Percentiles rank a stretch among this genome's conserved stretches.
Conservation (phyloP, 495 filamentous ascomycete genomes). For the Lasiosphaeria ovina region DNA sequence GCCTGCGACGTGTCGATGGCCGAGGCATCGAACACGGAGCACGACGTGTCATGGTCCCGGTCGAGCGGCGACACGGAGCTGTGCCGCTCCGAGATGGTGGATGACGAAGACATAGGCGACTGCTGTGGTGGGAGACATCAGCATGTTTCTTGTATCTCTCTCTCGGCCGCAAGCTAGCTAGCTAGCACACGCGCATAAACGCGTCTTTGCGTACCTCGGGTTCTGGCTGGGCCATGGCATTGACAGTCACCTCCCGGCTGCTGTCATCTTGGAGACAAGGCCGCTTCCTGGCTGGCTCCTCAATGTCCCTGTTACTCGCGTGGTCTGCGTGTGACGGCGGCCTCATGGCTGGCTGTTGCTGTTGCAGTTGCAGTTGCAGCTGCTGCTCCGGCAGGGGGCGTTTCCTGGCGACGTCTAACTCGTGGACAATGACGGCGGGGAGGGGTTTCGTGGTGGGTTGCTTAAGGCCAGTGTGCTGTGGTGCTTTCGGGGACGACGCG, state of each 20-base stretch:
- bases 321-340: too few species aligned
- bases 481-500: constrained; percentile 25
- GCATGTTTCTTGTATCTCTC: background rate
- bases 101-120: background rate
- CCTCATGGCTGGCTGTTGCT: too few species aligned
- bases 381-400: background rate
- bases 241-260: background rate
- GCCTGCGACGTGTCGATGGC: constrained; percentile 35
- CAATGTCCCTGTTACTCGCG: background rate
- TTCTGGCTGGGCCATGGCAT: background rate
- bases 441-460: background rate
- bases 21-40: constrained; percentile 39
- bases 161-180: background rate
- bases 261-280: constrained; percentile 1
- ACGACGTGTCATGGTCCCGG: constrained; percentile 22
- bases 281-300: constrained; percentile 18
- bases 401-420: background rate
- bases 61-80: constrained; percentile 19
- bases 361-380: too few species aligned
- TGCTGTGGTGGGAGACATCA: background rate
- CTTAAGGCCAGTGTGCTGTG: background rate
- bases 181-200: background rate
- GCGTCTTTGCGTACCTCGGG: background rate
- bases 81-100: background rate
- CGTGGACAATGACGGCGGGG: too few species aligned